phyloP scores from a whole-genome alignment of 768 basidiomycete species.

The Macrolepiota albuminosa region DNA sequence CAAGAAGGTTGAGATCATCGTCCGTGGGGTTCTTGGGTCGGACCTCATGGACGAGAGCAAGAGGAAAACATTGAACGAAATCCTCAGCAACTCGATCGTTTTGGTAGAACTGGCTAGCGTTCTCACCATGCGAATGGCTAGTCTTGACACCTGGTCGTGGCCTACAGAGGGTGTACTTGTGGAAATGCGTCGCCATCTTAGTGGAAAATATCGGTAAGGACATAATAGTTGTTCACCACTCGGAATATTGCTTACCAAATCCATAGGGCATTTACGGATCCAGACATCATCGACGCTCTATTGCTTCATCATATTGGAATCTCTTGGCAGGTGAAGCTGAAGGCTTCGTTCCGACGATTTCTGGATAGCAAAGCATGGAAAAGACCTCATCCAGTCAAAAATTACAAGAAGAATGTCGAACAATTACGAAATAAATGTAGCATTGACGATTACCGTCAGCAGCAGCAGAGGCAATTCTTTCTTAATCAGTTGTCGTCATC shows the following conservation, averaged over 20 bases:
- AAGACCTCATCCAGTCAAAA: conserved; percentile 12
- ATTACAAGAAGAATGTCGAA: conserved; percentile 14
- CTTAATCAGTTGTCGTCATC: conserved; percentile 28
- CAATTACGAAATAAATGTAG: conserved; percentile 16
- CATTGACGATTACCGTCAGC: conserved; percentile 24
- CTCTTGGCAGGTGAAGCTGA: conserved; percentile 36
- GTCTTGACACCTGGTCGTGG: conserved; percentile 40
- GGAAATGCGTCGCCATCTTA: conserved; percentile 43
- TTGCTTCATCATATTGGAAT: conserved; percentile 41
- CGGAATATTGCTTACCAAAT: background rate
- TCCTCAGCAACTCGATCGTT: conserved; percentile 32
- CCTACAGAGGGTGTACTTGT: conserved; percentile 34
- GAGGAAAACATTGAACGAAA: conserved; percentile 35
- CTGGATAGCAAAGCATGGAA: conserved; percentile 35
- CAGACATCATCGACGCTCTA: conserved; percentile 41
- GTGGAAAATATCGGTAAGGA: conserved; percentile 40
- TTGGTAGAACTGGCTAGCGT: conserved; percentile 39
- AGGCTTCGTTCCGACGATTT: conserved; percentile 23
- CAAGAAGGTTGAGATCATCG: conserved; percentile 24
- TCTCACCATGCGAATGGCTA: conserved; percentile 39
- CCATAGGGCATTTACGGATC: conserved; percentile 40
- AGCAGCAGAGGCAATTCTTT: conserved; percentile 26
- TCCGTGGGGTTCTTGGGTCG: conserved; percentile 29
- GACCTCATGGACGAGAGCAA: conserved; percentile 38
- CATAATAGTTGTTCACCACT: background rate